Base-by-base conservation (phyloP, 352 stramenopile genomes). In the Globisporangium emineosum region DNA sequence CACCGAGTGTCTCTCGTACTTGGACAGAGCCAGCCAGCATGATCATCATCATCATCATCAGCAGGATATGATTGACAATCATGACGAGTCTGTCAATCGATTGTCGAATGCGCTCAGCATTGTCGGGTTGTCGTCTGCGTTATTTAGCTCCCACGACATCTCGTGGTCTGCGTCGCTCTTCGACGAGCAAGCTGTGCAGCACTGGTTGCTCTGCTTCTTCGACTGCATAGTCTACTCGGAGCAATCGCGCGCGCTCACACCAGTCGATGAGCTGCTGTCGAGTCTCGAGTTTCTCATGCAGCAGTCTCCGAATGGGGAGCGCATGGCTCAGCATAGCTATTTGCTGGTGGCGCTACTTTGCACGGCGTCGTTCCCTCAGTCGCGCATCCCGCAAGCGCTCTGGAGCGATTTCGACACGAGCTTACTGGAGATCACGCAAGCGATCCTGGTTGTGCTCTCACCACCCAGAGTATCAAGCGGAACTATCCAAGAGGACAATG, bases 261-360 rank as follows among this genome's bases (percentile, higher is more conserved):
- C 64, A 0, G 42, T 67, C 17, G 37, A 70, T 33, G 65, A 70
- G n/a, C 43, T 70, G 9, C 27, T 70, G 21, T 67, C 65, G 21
- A 67, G 65, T 53, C 60, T 70, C 17, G 60, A 67, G 43, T 55
- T 47, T n/a, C 50, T 66, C 10, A 30, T 62, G 17, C 27, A 58
- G 12, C 27, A 53, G 13, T 32, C 49, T 32, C 15, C 47, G 7
- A 69, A 19, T 19, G 19, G 56, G 13, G 19, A 3, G 1, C 52
- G 29, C 56, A 42, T 66, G 49, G 12, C 43, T n/a, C 42, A 60
- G 5, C n/a, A 74, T 19, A 72, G 69, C 32, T 87, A 75, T 42
- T 73, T 72, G 66, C 29, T 87, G 27, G 63, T 55, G 21, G 76
- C 73, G 10, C 50, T 87, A 49, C 55, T 87, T 3, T 78, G 77